Evolutionary conservation across 805 yeast species (phyloP).

Genomic region (Millerozyma miso): DNA sequence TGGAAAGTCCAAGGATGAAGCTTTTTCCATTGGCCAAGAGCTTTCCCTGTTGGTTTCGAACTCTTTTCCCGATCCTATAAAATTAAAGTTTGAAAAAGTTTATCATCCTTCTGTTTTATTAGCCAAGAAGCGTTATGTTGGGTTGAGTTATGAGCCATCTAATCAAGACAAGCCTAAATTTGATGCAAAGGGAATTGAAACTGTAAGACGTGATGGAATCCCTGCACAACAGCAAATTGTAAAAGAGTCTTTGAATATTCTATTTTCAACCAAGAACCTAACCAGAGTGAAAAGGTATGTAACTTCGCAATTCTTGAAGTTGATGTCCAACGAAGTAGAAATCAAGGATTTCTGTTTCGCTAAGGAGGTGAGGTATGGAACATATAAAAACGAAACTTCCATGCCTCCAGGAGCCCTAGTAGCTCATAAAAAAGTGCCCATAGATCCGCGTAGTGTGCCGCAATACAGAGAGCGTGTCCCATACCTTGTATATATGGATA

Average conservation of each 20-base stretch:
- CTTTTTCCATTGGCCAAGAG: slow-evolving; percentile 68
- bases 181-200: slow-evolving; percentile 97
- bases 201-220: slow-evolving; percentile 90
- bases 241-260: slow-evolving; percentile 58
- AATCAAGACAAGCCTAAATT: slow-evolving; percentile 58
- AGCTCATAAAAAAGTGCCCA: slow-evolving; percentile 55
- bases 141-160: slow-evolving; percentile 65
- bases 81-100: slow-evolving; percentile 85
- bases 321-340: slow-evolving; percentile 58
- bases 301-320: slow-evolving; percentile 59
- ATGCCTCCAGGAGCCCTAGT: slow-evolving; percentile 92
- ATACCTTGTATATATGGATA: slow-evolving; percentile 65
- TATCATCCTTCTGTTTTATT: slow-evolving; percentile 81
- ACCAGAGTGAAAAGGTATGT: slow-evolving; percentile 67
- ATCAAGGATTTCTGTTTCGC: slow-evolving; percentile 88
- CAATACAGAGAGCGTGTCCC: slow-evolving; percentile 88
- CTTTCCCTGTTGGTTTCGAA: slow-evolving; percentile 64
- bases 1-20: slow-evolving; percentile 71
- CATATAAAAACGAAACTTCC: slow-evolving; percentile 65
- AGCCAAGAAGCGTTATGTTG: slow-evolving; percentile 86
- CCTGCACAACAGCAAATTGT: slow-evolving; percentile 86
- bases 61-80: slow-evolving; percentile 74
- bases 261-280: slow-evolving; percentile 72
- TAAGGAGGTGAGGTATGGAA: slow-evolving; percentile 80
- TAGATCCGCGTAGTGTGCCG: slow-evolving; percentile 74